Conservation (phyloP, 192 early-diverging fungal species). For the Kappamyces sp. region DNA sequence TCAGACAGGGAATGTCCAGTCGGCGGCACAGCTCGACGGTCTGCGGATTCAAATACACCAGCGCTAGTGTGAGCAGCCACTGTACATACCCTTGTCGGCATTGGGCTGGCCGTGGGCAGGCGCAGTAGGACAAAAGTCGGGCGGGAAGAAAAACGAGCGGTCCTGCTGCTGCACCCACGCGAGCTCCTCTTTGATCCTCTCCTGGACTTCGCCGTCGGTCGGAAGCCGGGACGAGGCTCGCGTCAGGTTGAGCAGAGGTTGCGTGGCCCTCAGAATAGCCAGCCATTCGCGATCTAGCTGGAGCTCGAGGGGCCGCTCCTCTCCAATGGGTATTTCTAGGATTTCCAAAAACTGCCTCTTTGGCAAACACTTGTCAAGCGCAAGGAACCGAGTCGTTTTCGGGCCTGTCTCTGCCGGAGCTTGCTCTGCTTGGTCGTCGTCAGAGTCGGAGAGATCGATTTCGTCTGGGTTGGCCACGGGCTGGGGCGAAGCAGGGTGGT, state of each 20-base stretch:
- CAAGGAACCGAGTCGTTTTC: conserved; percentile 69
- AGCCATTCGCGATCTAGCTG: conserved; percentile 68
- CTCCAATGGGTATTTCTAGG: conserved; percentile 36
- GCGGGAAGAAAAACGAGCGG: conserved; percentile 45
- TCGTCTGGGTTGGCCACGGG: conserved; percentile 53
- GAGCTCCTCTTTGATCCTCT: not conserved
- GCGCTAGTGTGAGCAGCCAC: not conserved
- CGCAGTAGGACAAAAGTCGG: conserved; percentile 73
- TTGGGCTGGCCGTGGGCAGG: conserved; percentile 24
- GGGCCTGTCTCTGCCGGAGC: not conserved
- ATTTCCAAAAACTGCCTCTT: conserved; percentile 77
- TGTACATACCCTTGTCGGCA: not conserved
- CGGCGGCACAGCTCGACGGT: not conserved
- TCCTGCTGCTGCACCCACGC: conserved; percentile 6
- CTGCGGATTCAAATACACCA: not conserved
- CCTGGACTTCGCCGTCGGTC: not conserved
- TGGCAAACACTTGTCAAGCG: conserved; percentile 91
- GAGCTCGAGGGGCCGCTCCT: conserved; percentile 43
- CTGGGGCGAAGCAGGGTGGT: conserved; percentile 24
- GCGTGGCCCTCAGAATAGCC: conserved; percentile 44
- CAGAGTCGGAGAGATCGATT: conserved; percentile 40
- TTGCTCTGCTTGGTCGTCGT: conserved; percentile 33
- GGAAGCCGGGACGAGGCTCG: conserved; percentile 22
- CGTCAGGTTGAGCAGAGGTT: conserved; percentile 36
- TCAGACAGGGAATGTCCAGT: too few relatives aligned